A percentile compares a stretch with the other conserved stretches of the same genome.
These are phyloP conservation scores for Aspergillus egyptiacus DNA, from an alignment of 495 filamentous ascomycete genomes.

Conservation along the genomic window DNA sequence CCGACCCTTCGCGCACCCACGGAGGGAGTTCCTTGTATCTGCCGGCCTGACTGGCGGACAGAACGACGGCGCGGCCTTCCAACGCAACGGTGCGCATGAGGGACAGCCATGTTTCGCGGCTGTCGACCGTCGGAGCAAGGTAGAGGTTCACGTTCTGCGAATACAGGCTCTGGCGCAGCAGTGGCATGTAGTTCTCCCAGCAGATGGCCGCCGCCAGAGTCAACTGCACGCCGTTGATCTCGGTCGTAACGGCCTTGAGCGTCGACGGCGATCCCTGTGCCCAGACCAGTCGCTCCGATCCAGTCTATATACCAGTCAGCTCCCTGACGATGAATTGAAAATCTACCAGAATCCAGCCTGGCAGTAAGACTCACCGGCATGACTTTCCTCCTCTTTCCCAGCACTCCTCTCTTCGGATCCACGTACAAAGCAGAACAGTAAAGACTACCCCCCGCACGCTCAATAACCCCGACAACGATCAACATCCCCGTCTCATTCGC, in stretches of 20 bases:
- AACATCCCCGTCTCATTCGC: constrained; percentile 74
- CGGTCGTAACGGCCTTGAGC: constrained; percentile 72
- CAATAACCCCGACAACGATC: constrained; percentile 71
- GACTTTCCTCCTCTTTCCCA: constrained; percentile 90
- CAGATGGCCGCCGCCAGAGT: constrained; percentile 84
- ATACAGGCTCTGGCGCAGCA: constrained; percentile 75
- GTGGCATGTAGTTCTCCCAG: constrained; percentile 97
- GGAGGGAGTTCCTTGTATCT: constrained; percentile 49
- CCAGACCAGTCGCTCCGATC: constrained; percentile 78
- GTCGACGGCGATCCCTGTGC: constrained; percentile 78
- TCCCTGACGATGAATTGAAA: too few relatives aligned
- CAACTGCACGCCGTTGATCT: constrained; percentile 69
- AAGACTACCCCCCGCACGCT: constrained; percentile 71
- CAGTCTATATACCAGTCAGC: constrained; percentile 50
- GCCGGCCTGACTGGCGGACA: constrained; percentile 81
- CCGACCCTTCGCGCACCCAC: constrained; percentile 43
- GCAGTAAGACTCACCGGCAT: constrained; percentile 62
- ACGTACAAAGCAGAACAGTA: constrained; percentile 85
- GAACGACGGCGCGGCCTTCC: constrained; percentile 81
- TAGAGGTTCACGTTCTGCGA: constrained; percentile 90
- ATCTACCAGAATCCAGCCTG: too few relatives aligned
- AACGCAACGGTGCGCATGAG: constrained; percentile 74
- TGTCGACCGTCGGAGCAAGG: constrained; percentile 86
- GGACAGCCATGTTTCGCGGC: constrained; percentile 73
- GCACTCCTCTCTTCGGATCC: constrained; percentile 59